Base-by-base conservation (phyloP, 2,329 filamentous ascomycete species). In the Trichophyton verrucosum region DNA sequence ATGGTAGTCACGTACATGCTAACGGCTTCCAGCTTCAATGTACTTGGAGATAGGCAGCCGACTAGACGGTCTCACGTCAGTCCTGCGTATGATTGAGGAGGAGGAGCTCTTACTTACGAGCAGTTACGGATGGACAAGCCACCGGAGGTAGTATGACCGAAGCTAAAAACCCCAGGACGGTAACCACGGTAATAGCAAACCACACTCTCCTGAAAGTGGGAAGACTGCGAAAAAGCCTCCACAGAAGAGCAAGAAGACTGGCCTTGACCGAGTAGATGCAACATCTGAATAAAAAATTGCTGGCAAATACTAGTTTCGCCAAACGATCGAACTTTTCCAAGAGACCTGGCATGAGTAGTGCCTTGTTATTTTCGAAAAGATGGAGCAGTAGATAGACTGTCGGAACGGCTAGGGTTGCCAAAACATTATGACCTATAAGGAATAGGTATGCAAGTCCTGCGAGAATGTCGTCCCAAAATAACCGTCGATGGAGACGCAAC, bases 401-500 rank as follows among this genome's bases (percentile, higher is more conserved):
- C 11, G 60, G 62, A 27, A 38, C 38, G 24, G 61, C 51, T n/a
- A 61, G 15, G 15, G 55, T 61, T 36, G 53, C 53, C 11, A 56
- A n/a, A 20, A 61, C 33, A 46, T 61, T 53, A 38, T 63, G 60
- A 11, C 30, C 56, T 7, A 63, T 44, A 22, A 63, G 60, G 17
- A 58, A 57, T 4, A 61, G 3, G 47, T 58, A 61, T 7, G 51
- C 60, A 4, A 63, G 22, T 24, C 38, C 49, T 7, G 60, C 62
- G 17, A 61, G 58, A n/a, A 60, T 40, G 36, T 63, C 62, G 30
- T 63, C 62, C 62, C 60, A 63, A 57, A 63, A 63, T 7, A 63
- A 36, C 42, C 42, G 20, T n/a, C 58, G 53, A 40, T 63, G 62
- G n/a, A 63, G 51, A 57, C 60, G 60, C 42, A 61, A n/a, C 30